Evolutionary conservation across 352 stramenopile genomes (phyloP), one percentile per base, ranked within the genome.

Genomic region (Phytophthora constricta): DNA sequence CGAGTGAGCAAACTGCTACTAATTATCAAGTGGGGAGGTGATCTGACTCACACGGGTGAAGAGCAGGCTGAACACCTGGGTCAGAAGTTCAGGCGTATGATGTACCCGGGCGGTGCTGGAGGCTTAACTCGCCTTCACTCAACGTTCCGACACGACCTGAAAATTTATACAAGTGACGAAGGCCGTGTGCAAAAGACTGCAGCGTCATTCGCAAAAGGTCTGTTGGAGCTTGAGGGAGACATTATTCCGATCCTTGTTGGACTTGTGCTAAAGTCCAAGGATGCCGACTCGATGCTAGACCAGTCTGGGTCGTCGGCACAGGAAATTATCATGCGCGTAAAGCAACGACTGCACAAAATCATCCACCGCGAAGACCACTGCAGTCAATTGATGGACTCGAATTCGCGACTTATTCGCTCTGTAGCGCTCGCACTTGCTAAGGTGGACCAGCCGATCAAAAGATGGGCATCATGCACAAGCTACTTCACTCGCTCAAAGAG

Each of bases 21-120:
- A n/a, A 99, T 99, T 68, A 86, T 99, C 20, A 99, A 99, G 82
- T 99, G 98, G 98, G 98, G 98, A 51, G 98, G 98, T 5, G 97
- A 99, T 59, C 72, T 99, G 48, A 99, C 98, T 0, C 97, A 99
- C 65, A 90, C 98, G 5, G 98, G 98, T 34, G 82, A 91, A 68
- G 93, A 98, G 57, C 98, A 99, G 79, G 96, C 97, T 0, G 96
- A 99, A 64, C 80, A 90, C 55, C 77, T 99, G 22, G 97, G 98
- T 2, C 91, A 97, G 31, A 89, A 89, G 45, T 93, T 96, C 56
- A 82, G 92, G 3, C 81, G 91, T 22, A 92, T 91, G 71, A 91
- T 98, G 83, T 98, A 97, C 53, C 92, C 91, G 0, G 90, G 90
- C 42, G 90, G 92, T n/a, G 91, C 96, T 49, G 96, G 96, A 16